phyloP scores from a whole-genome alignment of 225 moss, liverwort and hornwort species.

The Polytrichum formosum region DNA sequence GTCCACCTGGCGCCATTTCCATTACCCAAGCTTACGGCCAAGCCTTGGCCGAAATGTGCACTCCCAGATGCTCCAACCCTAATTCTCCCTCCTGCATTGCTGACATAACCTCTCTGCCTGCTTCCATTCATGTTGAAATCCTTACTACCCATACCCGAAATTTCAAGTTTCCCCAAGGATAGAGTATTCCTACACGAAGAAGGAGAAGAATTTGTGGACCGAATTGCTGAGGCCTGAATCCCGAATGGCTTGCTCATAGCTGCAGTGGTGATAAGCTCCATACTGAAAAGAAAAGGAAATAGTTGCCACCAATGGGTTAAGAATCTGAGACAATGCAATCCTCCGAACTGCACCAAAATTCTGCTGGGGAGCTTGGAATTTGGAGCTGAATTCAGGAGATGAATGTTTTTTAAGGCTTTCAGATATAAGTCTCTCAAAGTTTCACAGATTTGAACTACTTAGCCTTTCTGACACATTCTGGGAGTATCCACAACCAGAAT shows the following conservation, averaged over 20 bases:
- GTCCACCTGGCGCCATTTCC: slow-evolving; percentile 39
- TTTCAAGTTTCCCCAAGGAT: background rate
- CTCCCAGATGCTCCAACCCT: slow-evolving; percentile 32
- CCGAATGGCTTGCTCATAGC: background rate
- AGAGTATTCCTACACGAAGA: background rate
- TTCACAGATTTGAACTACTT: no score
- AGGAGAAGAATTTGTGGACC: background rate
- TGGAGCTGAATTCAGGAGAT: no score
- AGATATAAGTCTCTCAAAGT: no score
- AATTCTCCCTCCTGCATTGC: slow-evolving; percentile 3
- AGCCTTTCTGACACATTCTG: no score
- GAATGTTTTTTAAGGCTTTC: no score
- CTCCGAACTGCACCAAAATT: no score
- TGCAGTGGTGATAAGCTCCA: background rate
- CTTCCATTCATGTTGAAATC: background rate
- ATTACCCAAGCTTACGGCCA: slow-evolving; percentile 11
- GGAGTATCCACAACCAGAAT: no score
- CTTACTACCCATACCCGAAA: background rate
- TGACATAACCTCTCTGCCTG: background rate
- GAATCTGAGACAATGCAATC: no score
- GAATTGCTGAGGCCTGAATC: background rate
- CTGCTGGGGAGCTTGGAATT: no score
- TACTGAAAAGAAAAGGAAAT: background rate
- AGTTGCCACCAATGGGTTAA: no score
- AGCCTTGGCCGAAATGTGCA: slow-evolving; percentile 19